A percentile compares a stretch with the other conserved stretches of the same genome.
Conservation (phyloP, 1,139 yeast species). For the Yamadazyma kanchanaburiensis region DNA sequence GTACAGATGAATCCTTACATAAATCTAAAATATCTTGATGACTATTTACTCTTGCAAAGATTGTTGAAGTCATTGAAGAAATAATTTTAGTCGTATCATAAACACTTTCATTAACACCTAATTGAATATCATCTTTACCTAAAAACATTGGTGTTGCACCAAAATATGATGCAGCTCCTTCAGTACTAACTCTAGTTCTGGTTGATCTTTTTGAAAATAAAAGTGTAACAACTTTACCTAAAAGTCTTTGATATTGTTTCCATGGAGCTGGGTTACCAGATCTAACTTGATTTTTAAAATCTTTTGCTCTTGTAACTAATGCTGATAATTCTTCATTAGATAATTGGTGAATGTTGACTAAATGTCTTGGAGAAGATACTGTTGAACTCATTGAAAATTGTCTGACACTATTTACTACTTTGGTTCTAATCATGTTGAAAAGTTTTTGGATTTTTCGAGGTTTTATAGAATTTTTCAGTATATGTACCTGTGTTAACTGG, state of each 20-base stretch:
- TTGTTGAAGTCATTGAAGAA: constrained; percentile 91
- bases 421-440: constrained; percentile 6
- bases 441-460: not conserved
- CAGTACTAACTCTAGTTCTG: constrained; percentile 89
- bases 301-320: constrained; percentile 65
- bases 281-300: constrained; percentile 57
- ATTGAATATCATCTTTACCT: constrained; percentile 93
- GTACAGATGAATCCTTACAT: constrained; percentile 74
- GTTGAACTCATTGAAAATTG: constrained; percentile 9
- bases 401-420: constrained; percentile 5
- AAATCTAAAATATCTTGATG: constrained; percentile 81
- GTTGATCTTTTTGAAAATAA: constrained; percentile 90
- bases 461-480: constrained; percentile 4
- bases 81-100: constrained; percentile 87
- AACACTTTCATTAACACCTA: constrained; percentile 89
- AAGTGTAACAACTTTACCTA: constrained; percentile 81
- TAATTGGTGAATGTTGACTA: constrained; percentile 76
- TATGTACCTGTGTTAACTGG: constrained; percentile 19
- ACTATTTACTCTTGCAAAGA: constrained; percentile 90
- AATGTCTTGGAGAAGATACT: constrained; percentile 48
- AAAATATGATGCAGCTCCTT: constrained; percentile 89
- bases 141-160: constrained; percentile 97
- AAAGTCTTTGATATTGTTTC: constrained; percentile 52
- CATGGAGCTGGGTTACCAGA: constrained; percentile 43
- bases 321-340: constrained; percentile 63